Conservation (phyloP, 192 early-diverging fungal genomes). For the Dimargaris verticillata region DNA sequence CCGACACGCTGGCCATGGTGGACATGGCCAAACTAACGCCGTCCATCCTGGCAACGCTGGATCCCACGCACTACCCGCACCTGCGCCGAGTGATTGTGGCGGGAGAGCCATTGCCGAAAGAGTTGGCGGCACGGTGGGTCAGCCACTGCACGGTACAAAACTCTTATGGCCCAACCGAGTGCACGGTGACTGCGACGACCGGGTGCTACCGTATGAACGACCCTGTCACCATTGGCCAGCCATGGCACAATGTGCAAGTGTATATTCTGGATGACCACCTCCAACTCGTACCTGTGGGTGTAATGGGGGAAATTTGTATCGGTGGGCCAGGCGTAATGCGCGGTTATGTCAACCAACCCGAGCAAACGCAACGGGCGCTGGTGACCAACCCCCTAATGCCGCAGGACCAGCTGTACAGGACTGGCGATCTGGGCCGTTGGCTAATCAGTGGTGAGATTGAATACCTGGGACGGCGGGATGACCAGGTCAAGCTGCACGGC, state of each 20-base stretch:
- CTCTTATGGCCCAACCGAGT: conserved; percentile 2
- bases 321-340: conserved; percentile 21
- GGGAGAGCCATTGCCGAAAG: not conserved
- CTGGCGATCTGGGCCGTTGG: conserved; percentile 9
- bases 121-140: not conserved
- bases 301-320: conserved; percentile 23
- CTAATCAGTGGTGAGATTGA: conserved; percentile 14
- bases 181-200: not conserved
- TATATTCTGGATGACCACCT: conserved; percentile 17
- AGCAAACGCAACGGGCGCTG: conserved; percentile 16
- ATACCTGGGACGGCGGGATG: conserved; percentile 20
- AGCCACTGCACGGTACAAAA: not conserved
- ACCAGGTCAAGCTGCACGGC: conserved; percentile 35
- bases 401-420: not conserved
- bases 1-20: conserved; percentile 1
- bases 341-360: conserved; percentile 27
- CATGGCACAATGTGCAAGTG: conserved; percentile 10
- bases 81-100: not conserved
- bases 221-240: conserved; percentile 16
- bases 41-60: not conserved
- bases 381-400: conserved; percentile 14
- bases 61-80: not conserved
- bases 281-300: conserved; percentile 20
- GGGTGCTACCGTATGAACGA: not conserved
- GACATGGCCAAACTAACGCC: not conserved